Conservation (phyloP, 306 rosid species). For the Elaeagnus macrophylla region DNA sequence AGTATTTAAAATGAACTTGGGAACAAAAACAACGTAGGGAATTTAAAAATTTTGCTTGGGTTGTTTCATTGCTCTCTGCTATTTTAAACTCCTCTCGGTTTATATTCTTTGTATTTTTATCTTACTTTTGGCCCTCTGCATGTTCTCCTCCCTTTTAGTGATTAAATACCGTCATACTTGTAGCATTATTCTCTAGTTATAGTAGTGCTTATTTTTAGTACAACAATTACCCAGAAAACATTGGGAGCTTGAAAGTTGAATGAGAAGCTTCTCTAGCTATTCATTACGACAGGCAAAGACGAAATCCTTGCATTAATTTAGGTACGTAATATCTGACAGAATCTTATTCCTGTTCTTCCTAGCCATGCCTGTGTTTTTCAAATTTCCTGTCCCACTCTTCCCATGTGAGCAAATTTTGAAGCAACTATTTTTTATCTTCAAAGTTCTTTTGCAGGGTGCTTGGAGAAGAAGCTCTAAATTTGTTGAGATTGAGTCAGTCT, state of each 20-base stretch:
- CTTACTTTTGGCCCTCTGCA: background rate
- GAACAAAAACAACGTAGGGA: no score
- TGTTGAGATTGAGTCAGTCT: conserved; percentile 11
- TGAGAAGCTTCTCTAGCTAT: conserved; percentile 75
- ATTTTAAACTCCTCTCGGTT: no score
- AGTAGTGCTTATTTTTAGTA: conserved; percentile 9
- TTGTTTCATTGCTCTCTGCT: no score
- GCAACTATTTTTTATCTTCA: conserved; percentile 19
- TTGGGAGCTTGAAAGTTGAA: conserved; percentile 79
- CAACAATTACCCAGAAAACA: conserved; percentile 53
- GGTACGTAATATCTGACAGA: conserved; percentile 64
- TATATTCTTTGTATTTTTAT: background rate
- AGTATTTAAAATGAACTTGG: no score
- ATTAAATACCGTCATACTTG: background rate
- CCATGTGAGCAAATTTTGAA: conserved; percentile 7
- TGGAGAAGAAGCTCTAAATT: conserved; percentile 48
- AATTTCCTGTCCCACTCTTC: conserved; percentile 3
- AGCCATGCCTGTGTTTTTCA: conserved; percentile 22
- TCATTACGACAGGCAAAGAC: conserved; percentile 71
- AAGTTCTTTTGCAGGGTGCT: conserved; percentile 56
- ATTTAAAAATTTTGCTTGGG: no score
- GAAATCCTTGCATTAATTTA: conserved; percentile 71
- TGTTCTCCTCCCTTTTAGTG: conserved; percentile 3
- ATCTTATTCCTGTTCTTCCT: conserved; percentile 73
- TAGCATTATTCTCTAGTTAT: conserved; percentile 1